Conservation (phyloP, 2,329 filamentous ascomycete species). For the Aspergillus tanneri region DNA sequence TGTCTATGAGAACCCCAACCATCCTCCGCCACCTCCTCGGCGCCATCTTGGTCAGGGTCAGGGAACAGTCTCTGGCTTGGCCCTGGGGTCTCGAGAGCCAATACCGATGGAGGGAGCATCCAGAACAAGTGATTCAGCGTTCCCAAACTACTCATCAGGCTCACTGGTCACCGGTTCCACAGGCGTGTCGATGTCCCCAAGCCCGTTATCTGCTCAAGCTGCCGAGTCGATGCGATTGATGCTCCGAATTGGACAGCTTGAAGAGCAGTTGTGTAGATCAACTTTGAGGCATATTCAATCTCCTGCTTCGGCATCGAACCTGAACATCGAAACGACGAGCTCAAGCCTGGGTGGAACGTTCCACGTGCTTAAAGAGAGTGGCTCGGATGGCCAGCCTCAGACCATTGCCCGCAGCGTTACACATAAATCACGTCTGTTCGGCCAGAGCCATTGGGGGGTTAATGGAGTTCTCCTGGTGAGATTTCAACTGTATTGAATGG, state of each 20-base stretch:
- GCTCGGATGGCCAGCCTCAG: constrained; percentile 30
- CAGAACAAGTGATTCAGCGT: constrained; percentile 6
- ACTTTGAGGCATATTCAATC: constrained; percentile 18
- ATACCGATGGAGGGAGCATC: neutral
- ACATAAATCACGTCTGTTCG: constrained; percentile 57
- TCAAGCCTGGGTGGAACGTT: constrained; percentile 47
- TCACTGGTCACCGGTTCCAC: constrained; percentile 14
- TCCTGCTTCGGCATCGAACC: constrained; percentile 19
- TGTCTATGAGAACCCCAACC: constrained; percentile 17
- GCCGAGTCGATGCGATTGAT: constrained; percentile 41
- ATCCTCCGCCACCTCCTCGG: constrained; percentile 10
- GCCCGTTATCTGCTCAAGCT: constrained; percentile 29
- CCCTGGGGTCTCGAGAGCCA: too few species aligned
- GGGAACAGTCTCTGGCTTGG: too few species aligned
- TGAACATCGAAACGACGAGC: constrained; percentile 39
- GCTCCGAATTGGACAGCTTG: constrained; percentile 46
- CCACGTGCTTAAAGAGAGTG: constrained; percentile 43
- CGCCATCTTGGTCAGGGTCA: too few species aligned
- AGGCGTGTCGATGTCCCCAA: constrained; percentile 23
- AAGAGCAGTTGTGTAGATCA: constrained; percentile 42
- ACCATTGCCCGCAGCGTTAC: constrained; percentile 46
- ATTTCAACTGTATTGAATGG: too few species aligned
- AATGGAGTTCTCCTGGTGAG: constrained; percentile 50
- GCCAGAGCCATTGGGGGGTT: constrained; percentile 58
- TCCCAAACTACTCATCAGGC: constrained; percentile 10